Percentiles rank a stretch among this genome's conserved stretches.
phyloP scores from a whole-genome alignment of 352 stramenopile genomes.

The Globisporangium cederbergense region DNA sequence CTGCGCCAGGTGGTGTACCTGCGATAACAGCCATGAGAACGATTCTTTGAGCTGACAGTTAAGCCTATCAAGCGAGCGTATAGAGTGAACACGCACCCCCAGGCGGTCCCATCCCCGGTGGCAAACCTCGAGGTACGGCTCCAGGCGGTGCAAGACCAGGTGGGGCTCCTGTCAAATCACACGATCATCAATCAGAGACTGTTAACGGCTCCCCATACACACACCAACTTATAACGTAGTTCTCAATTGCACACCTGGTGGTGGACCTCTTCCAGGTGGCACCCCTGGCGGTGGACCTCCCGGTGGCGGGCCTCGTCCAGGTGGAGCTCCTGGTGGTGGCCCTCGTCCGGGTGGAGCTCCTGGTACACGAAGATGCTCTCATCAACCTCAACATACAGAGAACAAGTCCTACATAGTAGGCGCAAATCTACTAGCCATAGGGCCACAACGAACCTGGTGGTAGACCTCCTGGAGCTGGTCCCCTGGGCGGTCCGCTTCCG shows the following conservation, averaged over 20 bases:
- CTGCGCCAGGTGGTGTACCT: conserved; percentile 28
- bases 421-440: not conserved
- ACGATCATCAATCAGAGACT: not conserved
- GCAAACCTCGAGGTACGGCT: conserved; percentile 8
- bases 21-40: conserved; percentile 3
- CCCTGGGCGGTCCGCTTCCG: conserved; percentile 30
- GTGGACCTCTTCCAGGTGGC: conserved; percentile 29
- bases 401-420: not conserved
- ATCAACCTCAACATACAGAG: not conserved
- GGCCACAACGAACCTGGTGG: conserved; percentile 30
- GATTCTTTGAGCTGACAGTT: not conserved
- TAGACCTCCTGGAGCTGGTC: conserved; percentile 35
- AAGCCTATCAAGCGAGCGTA: not conserved
- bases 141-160: conserved; percentile 16
- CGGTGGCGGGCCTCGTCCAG: conserved; percentile 16
- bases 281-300: conserved; percentile 17
- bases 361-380: conserved; percentile 10
- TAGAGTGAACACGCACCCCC: not conserved
- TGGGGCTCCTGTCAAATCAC: conserved; percentile 15
- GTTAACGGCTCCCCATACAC: no score
- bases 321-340: conserved; percentile 17
- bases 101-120: conserved; percentile 14
- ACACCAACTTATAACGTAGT: no score
- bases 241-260: conserved; percentile 9
- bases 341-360: conserved; percentile 16